Base-by-base conservation (phyloP, 805 yeast genomes). In the Candida nanaspora region DNA sequence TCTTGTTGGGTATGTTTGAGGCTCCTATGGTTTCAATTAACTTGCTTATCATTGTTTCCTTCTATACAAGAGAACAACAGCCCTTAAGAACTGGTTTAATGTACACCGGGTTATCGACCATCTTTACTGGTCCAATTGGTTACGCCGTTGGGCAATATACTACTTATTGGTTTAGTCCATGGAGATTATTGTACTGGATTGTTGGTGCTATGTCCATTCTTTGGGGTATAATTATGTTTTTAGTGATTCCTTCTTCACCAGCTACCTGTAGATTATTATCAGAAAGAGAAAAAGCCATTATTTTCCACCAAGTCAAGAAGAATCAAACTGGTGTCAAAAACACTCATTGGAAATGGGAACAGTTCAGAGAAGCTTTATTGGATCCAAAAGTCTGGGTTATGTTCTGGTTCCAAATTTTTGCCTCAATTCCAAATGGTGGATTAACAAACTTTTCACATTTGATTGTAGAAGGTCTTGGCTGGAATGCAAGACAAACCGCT, bases 301-400 rank as follows among this genome's bases (percentile, higher is more conserved):
- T 74, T 18, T 70, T 80, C 22, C 75, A 74, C 50, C 68, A 82
- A 48, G 75, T 81, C 42, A 71, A 79, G 49, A 53, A 53, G 7
- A 78, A 77, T 53, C 73, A 78, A 49, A 80, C 77, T 47, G 86
- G 84, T 37, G 72, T 72, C 52, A 82, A 81, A 44, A 70, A 68
- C 47, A 69, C 61, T 46, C 60, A 60, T 33, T 74, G 78, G 66
- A 80, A 80, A 52, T 57, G 59, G 64, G 54, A 68, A 40, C 87
- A 81, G 56, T 63, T 78, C 39, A 61, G 52, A 27, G 86, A 81
- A 57, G 76, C 78, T 3, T 41, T 80, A 22, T 43, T 55, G 10
- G 87, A 81, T 51, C 55, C 62, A 28, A 70, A 72, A 50, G 68
- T 74, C 4, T 78, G 76, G 72, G 47, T 72, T 20, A 63, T 68